phyloP scores from a whole-genome alignment of 2,329 filamentous ascomycete genomes.

The Claviceps paspali region DNA sequence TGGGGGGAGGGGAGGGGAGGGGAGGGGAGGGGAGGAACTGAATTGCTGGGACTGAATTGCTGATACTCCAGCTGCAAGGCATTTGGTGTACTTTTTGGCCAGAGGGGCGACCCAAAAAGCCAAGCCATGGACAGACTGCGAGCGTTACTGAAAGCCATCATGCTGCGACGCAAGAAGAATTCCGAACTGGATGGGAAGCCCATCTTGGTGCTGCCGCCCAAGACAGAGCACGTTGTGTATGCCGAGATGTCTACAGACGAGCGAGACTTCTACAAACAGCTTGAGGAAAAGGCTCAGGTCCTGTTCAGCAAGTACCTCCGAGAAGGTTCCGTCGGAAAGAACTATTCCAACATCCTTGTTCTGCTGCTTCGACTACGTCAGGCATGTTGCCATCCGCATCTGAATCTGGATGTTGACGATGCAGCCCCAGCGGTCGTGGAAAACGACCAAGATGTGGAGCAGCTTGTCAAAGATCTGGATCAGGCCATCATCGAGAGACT shows the following conservation, averaged over 20 bases:
- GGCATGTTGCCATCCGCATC: conserved; percentile 31
- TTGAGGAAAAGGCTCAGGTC: conserved; percentile 52
- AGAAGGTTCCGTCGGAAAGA: conserved; percentile 48
- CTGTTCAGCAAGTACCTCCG: conserved; percentile 66
- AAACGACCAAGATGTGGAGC: conserved; percentile 32
- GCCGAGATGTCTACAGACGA: conserved; percentile 61
- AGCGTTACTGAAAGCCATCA: conserved; percentile 60
- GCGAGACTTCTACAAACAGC: conserved; percentile 58
- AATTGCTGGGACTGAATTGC: too few relatives aligned
- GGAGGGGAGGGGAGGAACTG: too few relatives aligned
- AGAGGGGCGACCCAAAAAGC: conserved; percentile 31
- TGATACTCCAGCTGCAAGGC: too few relatives aligned
- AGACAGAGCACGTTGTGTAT: conserved; percentile 62
- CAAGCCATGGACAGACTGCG: conserved; percentile 60
- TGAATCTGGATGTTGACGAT: conserved; percentile 21
- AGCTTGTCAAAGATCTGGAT: conserved; percentile 46
- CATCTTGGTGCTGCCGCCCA: conserved; percentile 59
- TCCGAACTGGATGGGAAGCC: conserved; percentile 67
- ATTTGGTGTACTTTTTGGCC: conserved; percentile 26
- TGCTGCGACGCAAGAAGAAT: conserved; percentile 69
- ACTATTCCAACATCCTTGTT: conserved; percentile 66
- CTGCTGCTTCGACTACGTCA: conserved; percentile 72
- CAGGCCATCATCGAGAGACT: conserved; percentile 51
- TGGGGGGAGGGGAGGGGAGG: too few relatives aligned
- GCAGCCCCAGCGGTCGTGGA: conserved; percentile 17